A percentile compares a stretch with the other conserved stretches of the same genome.
These are phyloP conservation scores for Yamadazyma endophytica DNA, from an alignment of 805 yeast species.

Conservation along the genomic window DNA sequence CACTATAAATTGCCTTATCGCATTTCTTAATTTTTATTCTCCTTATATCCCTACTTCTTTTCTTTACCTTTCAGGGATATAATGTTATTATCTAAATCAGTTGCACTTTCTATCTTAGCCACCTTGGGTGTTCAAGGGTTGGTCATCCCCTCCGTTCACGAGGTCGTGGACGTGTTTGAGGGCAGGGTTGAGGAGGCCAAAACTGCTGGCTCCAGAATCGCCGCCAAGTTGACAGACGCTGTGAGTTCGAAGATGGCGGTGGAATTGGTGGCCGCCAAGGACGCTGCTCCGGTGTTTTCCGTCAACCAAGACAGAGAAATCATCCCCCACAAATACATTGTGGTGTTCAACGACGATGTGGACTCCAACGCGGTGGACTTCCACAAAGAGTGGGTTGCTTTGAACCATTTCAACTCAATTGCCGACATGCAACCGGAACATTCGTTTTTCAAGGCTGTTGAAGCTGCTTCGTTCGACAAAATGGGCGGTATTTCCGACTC, in stretches of 20 bases:
- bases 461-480: conserved; percentile 18
- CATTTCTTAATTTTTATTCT: too few relatives aligned
- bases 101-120: conserved; percentile 40
- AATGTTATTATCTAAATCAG: conserved; percentile 39
- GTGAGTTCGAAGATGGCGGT: too few relatives aligned
- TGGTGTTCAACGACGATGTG: conserved; percentile 72
- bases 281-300: conserved; percentile 45
- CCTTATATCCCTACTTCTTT: background rate
- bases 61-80: background rate
- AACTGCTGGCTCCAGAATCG: background rate
- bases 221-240: background rate
- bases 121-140: conserved; percentile 42
- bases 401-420: conserved; percentile 45
- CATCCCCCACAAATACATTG: conserved; percentile 75
- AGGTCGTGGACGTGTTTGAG: conserved; percentile 35
- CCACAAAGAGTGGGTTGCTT: conserved; percentile 66
- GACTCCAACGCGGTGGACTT: conserved; percentile 49
- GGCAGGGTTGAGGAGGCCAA: background rate
- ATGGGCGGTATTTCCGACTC: conserved; percentile 57
- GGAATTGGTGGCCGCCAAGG: conserved; percentile 6
- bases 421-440: conserved; percentile 24
- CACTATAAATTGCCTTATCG: too few relatives aligned
- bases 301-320: conserved; percentile 38
- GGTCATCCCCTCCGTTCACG: conserved; percentile 56
- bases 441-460: conserved; percentile 31